These are phyloP conservation scores for Saturnispora quitensis DNA, from an alignment of 805 yeast genomes.

Conservation along the genomic window DNA sequence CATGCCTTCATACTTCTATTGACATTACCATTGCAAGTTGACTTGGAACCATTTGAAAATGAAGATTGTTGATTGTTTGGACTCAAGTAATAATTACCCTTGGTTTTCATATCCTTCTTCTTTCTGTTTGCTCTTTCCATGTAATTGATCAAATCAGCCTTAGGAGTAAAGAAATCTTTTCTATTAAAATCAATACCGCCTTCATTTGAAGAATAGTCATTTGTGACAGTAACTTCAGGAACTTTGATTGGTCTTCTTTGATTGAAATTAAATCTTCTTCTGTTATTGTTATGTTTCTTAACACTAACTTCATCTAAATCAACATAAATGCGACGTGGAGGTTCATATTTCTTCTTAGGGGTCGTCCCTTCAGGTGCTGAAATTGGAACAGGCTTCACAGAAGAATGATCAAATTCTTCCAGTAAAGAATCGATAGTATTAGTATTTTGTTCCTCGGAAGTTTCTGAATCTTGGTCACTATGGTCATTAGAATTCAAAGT, in stretches of 20 bases:
- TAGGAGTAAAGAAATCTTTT: constrained; percentile 72
- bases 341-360: constrained; percentile 11
- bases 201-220: constrained; percentile 12
- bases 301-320: constrained; percentile 4
- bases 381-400: constrained; percentile 1
- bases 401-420: constrained; percentile 3
- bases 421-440: background rate
- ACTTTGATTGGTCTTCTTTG: constrained; percentile 25
- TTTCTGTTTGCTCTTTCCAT: constrained; percentile 50
- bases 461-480: background rate
- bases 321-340: constrained; percentile 10
- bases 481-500: background rate
- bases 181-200: constrained; percentile 37
- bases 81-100: constrained; percentile 9
- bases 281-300: background rate
- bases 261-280: constrained; percentile 11
- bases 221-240: constrained; percentile 17
- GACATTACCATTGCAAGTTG: constrained; percentile 5
- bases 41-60: constrained; percentile 7
- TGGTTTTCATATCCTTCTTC: constrained; percentile 11
- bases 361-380: background rate
- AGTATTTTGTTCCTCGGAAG: background rate
- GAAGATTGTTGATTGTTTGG: background rate
- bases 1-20: constrained; percentile 22
- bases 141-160: constrained; percentile 59